Evolutionary conservation across 1,284 basidiomycete species (phyloP), one percentile per base, ranked within the genome.

Genomic region (Naganishia sp.): DNA sequence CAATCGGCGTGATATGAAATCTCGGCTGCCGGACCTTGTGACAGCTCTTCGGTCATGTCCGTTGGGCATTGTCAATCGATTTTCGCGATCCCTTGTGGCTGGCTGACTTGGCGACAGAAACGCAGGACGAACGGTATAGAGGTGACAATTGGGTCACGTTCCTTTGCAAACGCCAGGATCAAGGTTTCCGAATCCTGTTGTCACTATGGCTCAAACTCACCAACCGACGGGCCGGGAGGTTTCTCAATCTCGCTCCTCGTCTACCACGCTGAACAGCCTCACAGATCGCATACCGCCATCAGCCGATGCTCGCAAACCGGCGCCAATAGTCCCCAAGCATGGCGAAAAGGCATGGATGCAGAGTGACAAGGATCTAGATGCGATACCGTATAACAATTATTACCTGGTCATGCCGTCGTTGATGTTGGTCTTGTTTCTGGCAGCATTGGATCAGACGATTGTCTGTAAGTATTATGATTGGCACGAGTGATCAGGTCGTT

Each of bases 361-460:
- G n/a, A 54, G 58, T 45, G 66, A 67, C 54, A 56, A 63, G 49
- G 66, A 67, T n/a, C 52, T 28, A 13, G 60, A 32, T 3, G 60
- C 25, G 21, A 63, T 67, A 23, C 68, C 68, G 15, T 39, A 63
- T 18, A 69, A 69, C 25, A 66, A 65, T 39, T 57, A 63, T 32
- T 58, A 45, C n/a, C 43, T 69, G 0, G 68, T 69, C 31, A 50
- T 66, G 46, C 68, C 68, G 5, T 45, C 57, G 35, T 35, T 69
- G 54, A 60, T 63, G 60, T 42, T 69, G 0, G 50, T 54, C 32
- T 15, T 69, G 41, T 69, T 69, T 31, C 46, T 69, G 42, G 68
- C 65, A 17, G 68, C 68, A 13, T 46, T 69, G 35, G 68, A 69
- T 56, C 45, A 60, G 25, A 69, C 68, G 6, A 69, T 69, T 55